Percentiles rank a stretch among this genome's conserved stretches.
Conservation (phyloP, 305 asterid genomes). For the Lippia alba region DNA sequence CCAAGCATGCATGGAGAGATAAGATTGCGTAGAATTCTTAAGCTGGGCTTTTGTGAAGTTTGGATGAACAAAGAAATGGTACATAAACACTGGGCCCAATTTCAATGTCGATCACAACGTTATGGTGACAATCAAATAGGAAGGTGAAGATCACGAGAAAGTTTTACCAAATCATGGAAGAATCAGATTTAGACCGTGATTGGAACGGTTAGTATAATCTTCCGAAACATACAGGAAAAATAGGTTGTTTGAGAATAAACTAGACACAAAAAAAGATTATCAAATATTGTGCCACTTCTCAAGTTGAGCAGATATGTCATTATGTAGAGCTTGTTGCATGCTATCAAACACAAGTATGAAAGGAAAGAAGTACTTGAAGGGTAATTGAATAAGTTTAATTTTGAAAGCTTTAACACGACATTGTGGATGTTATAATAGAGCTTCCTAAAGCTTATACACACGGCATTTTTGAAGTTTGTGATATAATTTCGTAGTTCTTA, state of each 20-base stretch:
- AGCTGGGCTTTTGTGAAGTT: neutral
- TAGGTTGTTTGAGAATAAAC: neutral
- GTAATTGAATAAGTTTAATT: too few relatives aligned
- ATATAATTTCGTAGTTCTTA: too few relatives aligned
- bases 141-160: neutral
- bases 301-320: neutral
- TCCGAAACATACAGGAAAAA: neutral
- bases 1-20: neutral
- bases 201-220: neutral
- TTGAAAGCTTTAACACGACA: too few relatives aligned
- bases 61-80: neutral
- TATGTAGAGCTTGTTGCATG: neutral
- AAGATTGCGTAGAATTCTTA: neutral
- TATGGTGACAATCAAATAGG: neutral
- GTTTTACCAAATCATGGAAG: neutral
- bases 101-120: neutral
- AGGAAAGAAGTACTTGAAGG: neutral
- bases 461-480: too few relatives aligned
- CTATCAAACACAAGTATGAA: too few relatives aligned
- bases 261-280: neutral
- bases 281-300: neutral
- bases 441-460: too few relatives aligned
- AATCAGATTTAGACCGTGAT: neutral
- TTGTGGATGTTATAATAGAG: too few relatives aligned
- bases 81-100: neutral